Evolutionary conservation across 345 rosid species (phyloP).

Genomic region (Lumnitzera littorea): DNA sequence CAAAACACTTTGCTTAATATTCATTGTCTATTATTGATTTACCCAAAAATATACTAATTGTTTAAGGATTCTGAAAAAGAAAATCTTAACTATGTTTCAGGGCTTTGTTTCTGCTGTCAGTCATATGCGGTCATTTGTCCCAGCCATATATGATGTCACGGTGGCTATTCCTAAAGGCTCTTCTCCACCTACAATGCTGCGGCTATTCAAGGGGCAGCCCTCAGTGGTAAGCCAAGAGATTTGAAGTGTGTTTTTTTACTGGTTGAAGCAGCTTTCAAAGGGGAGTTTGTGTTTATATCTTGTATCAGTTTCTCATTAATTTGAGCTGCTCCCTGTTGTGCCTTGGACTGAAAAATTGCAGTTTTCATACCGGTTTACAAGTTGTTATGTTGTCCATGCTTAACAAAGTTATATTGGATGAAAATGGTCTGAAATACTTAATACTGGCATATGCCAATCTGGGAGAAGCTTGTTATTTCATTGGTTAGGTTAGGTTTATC

Average conservation of each 20-base stretch:
- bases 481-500: no score
- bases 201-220: slow-evolving; percentile 75
- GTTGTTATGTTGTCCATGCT: no score
- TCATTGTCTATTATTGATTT: no score
- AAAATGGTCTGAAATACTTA: no score
- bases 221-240: slow-evolving; percentile 59
- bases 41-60: no score
- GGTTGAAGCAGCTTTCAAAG: not conserved
- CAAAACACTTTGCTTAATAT: no score
- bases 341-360: no score
- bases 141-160: slow-evolving; percentile 89
- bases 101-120: slow-evolving; percentile 94
- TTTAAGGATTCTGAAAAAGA: not conserved
- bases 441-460: no score
- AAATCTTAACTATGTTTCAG: slow-evolving; percentile 30
- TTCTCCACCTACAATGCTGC: slow-evolving; percentile 74
- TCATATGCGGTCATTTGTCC: slow-evolving; percentile 90
- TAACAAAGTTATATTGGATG: no score
- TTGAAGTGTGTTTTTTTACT: not conserved
- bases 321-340: not conserved
- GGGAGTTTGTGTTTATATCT: not conserved
- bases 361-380: no score
- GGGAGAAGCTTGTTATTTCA: no score
- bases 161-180: slow-evolving; percentile 69
- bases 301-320: not conserved